phyloP scores from a whole-genome alignment of 106 monocot genomes.

The Hemerocallis citrina region DNA sequence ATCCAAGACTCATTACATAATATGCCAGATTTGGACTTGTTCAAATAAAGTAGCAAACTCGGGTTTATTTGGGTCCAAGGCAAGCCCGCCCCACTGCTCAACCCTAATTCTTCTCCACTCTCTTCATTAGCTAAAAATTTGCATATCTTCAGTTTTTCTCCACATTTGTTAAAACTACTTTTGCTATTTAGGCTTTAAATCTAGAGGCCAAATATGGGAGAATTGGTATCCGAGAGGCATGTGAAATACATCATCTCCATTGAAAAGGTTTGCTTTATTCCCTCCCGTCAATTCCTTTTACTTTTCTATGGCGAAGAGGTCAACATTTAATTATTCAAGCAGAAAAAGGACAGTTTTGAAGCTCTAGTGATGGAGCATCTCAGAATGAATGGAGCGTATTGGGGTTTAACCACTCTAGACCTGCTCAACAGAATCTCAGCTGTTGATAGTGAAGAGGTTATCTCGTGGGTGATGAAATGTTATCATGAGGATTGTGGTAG shows the following conservation, averaged over 20 bases:
- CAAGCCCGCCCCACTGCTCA: too few relatives aligned
- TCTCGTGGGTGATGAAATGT: slow-evolving; percentile 80
- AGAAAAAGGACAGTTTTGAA: slow-evolving; percentile 82
- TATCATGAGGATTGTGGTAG: slow-evolving; percentile 59
- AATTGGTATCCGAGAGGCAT: slow-evolving; percentile 66
- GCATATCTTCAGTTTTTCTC: neutral
- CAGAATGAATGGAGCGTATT: slow-evolving; percentile 85
- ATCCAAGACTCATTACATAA: too few relatives aligned
- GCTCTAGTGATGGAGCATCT: slow-evolving; percentile 81
- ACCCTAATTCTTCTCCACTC: too few relatives aligned
- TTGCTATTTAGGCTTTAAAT: too few relatives aligned
- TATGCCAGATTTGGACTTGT: too few relatives aligned
- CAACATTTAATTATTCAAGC: neutral
- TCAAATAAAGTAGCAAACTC: too few relatives aligned
- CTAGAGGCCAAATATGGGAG: slow-evolving; percentile 11
- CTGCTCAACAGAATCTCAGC: slow-evolving; percentile 57
- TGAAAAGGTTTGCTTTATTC: slow-evolving; percentile 49
- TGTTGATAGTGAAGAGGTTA: slow-evolving; percentile 51
- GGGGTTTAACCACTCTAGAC: slow-evolving; percentile 93
- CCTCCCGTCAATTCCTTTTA: neutral
- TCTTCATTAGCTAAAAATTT: neutral
- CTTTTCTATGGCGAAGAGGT: neutral
- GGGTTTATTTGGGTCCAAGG: too few relatives aligned
- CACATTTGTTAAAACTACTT: too few relatives aligned
- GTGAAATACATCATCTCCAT: slow-evolving; percentile 63